A percentile compares a stretch with the other conserved stretches of the same genome.
These are phyloP conservation scores for Cucumis melo DNA, from an alignment of 306 rosid genomes.

Conservation along the genomic window DNA sequence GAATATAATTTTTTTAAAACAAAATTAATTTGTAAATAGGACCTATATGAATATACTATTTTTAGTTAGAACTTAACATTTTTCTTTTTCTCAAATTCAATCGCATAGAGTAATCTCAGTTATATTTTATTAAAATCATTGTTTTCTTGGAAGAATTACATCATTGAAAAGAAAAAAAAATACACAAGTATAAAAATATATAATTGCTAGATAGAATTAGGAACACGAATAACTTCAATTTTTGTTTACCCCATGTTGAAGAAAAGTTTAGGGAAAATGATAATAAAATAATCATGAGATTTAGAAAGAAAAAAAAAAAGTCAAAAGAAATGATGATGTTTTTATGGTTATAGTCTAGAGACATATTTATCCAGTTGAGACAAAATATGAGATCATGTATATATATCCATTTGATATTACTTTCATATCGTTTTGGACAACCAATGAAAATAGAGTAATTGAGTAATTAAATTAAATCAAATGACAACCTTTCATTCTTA, in stretches of 20 bases:
- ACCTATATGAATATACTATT: too few species aligned
- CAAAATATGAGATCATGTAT: neutral
- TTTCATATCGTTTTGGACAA: neutral
- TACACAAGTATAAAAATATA: neutral
- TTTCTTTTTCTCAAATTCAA: too few species aligned
- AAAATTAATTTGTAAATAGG: too few species aligned
- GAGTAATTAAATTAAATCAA: neutral
- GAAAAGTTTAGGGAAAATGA: neutral
- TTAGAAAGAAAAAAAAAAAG: neutral
- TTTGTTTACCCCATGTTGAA: neutral
- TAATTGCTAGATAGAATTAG: neutral
- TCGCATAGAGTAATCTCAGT: too few species aligned
- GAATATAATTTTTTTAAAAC: too few species aligned
- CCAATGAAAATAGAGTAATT: neutral
- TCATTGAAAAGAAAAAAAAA: neutral
- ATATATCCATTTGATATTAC: neutral
- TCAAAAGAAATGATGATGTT: neutral
- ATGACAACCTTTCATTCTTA: neutral
- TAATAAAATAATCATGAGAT: neutral
- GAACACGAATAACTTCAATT: neutral
- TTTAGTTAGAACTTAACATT: too few species aligned
- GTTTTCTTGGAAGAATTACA: neutral
- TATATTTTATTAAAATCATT: neutral
- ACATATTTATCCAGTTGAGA: neutral
- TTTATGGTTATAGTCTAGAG: neutral